phyloP scores from a whole-genome alignment of 495 filamentous ascomycete species.

The Penicillium lividum region DNA sequence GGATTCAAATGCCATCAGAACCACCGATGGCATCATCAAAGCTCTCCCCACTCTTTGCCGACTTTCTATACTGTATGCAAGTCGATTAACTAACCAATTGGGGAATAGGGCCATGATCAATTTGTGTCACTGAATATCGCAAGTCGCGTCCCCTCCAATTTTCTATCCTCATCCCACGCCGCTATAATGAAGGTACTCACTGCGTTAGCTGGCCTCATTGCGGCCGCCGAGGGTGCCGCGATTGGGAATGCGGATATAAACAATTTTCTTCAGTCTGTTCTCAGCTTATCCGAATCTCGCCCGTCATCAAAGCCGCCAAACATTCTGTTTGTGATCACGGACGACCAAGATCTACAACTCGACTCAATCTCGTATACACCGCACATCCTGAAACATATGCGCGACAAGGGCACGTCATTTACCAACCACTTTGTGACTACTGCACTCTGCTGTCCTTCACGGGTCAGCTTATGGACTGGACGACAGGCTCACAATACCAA shows the following conservation, averaged over 20 bases:
- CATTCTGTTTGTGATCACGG: constrained; percentile 65
- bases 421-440: constrained; percentile 62
- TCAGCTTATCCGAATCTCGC: constrained; percentile 11
- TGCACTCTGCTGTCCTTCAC: constrained; percentile 64
- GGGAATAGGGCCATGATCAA: background rate
- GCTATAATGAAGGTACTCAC: constrained; percentile 28
- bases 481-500: constrained; percentile 73
- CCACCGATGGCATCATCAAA: constrained; percentile 29
- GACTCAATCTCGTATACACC: constrained; percentile 61
- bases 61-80: no score
- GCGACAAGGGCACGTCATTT: constrained; percentile 56
- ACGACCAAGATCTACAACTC: constrained; percentile 66
- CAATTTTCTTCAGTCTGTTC: constrained; percentile 17
- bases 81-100: no score
- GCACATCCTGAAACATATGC: constrained; percentile 51
- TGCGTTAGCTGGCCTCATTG: constrained; percentile 12
- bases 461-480: constrained; percentile 66
- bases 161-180: background rate
- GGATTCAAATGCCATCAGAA: constrained; percentile 9
- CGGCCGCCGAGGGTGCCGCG: constrained; percentile 12
- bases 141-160: background rate
- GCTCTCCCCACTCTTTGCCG: background rate
- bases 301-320: constrained; percentile 43
- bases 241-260: constrained; percentile 6
- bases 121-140: background rate